Evolutionary conservation across 495 filamentous ascomycete species (phyloP), one percentile per base, ranked within the genome.

Genomic region (Staphylotrichum longicolle): DNA sequence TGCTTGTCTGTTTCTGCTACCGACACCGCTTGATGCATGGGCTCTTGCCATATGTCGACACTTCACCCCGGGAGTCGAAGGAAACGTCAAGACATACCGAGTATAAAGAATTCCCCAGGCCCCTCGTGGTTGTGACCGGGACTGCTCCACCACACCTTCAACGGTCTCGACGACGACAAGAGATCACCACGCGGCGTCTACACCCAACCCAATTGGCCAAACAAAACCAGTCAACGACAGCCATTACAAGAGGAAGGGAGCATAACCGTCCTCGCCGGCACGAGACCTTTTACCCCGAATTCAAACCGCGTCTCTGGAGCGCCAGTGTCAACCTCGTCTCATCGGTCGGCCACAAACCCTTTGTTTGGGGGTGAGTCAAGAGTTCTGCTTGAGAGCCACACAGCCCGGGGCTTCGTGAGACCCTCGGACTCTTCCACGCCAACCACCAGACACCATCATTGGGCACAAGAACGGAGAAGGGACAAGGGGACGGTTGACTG

Each of bases 11-110:
- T 32, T 42, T 46, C 37, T 27, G 57, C 48, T 49, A 39, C 52
- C 63, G 54, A 51, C 61, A 64, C 58, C 64, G 47, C 63, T 62
- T 64, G 61, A 61, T 60, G 61, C 61, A 60, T 61, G 57, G 57
- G 20, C 30, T 54, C 40, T 49, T 61, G 57, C 20, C 54, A 45
- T 15, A 45, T 5, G 15, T 45, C 32, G 35, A 50, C 55, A 49
- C 46, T 32, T 52, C 45, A 52, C 46, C 62, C 51, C 45, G 52
- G 15, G 10, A 42, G 39, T 42, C 7, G 33, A 34, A 15, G 49
- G n/a, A 8, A 15, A 46, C 27, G 41, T 14, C 37, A 39, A 39
- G 14, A 35, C 39, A 30, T 27, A 27, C 37, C 58, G 27, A 53
- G 59, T 61, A 61, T 61, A 61, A 61, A 51, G 32, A 40, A 4